phyloP scores from a whole-genome alignment of 2,329 filamentous ascomycete genomes.

The Tolypocladium tundrense region DNA sequence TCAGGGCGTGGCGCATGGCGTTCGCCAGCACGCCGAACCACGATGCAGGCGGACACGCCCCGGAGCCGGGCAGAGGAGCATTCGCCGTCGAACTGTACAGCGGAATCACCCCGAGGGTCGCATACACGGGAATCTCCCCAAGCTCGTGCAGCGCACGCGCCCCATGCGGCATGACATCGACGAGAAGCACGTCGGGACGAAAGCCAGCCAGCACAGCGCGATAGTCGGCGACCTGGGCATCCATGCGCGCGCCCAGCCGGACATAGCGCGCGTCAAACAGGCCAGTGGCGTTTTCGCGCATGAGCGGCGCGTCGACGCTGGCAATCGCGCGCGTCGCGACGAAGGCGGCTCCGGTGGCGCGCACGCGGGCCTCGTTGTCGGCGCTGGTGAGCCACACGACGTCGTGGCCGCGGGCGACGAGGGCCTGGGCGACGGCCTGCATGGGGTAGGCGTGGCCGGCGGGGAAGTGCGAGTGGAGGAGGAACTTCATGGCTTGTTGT shows the following conservation, averaged over 20 bases:
- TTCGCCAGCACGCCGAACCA: conserved; percentile 16
- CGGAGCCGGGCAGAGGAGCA: conserved; percentile 21
- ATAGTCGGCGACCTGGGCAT: conserved; percentile 25
- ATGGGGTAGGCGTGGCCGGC: conserved; percentile 28
- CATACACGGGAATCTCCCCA: conserved; percentile 22
- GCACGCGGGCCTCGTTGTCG: conserved; percentile 21
- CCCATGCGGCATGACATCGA: conserved; percentile 27
- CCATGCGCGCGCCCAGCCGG: conserved; percentile 16
- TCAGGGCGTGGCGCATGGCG: conserved; percentile 13
- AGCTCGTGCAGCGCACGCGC: conserved; percentile 24
- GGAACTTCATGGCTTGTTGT: conserved; percentile 19
- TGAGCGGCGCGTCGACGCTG: conserved; percentile 19
- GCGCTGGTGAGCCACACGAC: conserved; percentile 26
- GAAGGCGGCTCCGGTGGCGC: conserved; percentile 23
- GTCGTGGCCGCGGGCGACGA: conserved; percentile 24
- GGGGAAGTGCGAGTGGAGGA: conserved; percentile 28
- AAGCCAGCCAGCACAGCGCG: conserved; percentile 18
- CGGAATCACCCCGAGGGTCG: conserved; percentile 28
- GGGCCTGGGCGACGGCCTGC: conserved; percentile 26
- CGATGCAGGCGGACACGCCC: conserved; percentile 17
- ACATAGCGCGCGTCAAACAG: conserved; percentile 18
- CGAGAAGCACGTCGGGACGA: conserved; percentile 20
- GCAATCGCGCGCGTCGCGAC: conserved; percentile 19
- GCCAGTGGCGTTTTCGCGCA: conserved; percentile 15
- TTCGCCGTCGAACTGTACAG: conserved; percentile 21